These are phyloP conservation scores for Trichophaea hybrida DNA, from an alignment of 2,329 filamentous ascomycete genomes.

Conservation along the genomic window DNA sequence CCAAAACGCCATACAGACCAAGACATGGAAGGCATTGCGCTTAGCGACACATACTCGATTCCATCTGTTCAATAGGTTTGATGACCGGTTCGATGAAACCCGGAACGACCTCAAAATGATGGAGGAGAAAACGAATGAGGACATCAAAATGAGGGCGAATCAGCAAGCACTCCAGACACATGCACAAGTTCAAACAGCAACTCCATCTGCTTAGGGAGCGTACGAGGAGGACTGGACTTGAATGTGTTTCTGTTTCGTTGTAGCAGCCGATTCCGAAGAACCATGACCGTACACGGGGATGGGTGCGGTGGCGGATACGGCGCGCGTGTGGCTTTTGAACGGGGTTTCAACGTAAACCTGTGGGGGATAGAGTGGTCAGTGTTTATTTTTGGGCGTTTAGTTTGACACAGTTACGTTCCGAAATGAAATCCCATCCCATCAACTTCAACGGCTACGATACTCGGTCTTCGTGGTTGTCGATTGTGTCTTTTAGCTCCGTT, in stretches of 20 bases:
- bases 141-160: slow-evolving; percentile 3
- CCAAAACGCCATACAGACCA: slow-evolving; percentile 52
- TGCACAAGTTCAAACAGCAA: not conserved
- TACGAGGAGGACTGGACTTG: not conserved
- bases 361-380: too few relatives aligned
- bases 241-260: not conserved
- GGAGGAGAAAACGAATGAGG: slow-evolving; percentile 20
- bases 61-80: slow-evolving; percentile 70
- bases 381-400: too few relatives aligned
- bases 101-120: slow-evolving; percentile 23
- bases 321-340: too few relatives aligned
- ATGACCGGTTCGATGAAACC: slow-evolving; percentile 38
- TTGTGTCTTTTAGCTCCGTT: not conserved
- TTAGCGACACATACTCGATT: slow-evolving; percentile 62
- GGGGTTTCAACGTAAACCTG: too few relatives aligned
- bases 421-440: too few relatives aligned
- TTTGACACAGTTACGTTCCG: too few relatives aligned
- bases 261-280: not conserved
- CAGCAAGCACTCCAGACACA: not conserved
- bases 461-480: not conserved
- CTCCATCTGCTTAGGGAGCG: not conserved
- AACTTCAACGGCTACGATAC: too few relatives aligned
- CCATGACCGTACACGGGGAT: too few relatives aligned
- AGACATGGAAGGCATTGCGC: slow-evolving; percentile 77
- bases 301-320: too few relatives aligned